Percentiles rank a stretch among this genome's conserved stretches.
Evolutionary conservation across 73 alveolate genomes (phyloP).

Genomic region (Paramecium biaurelia): DNA sequence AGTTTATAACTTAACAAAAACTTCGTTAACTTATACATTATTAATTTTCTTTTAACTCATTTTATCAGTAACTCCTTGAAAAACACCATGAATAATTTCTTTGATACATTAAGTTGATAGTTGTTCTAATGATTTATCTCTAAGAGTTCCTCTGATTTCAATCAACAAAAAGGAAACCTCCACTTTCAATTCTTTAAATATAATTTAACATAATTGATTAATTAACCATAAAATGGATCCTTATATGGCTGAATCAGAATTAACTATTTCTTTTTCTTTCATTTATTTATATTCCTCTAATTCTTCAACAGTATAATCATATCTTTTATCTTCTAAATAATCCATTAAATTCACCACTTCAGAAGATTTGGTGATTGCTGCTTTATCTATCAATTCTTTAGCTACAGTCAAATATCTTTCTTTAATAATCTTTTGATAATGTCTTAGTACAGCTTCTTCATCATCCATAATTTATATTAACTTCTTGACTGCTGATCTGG

Average conservation of each 20-base stretch:
- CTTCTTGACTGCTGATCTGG: constrained; percentile 55
- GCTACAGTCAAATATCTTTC: constrained; percentile 19
- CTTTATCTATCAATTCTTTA: background rate
- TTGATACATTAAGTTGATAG: background rate
- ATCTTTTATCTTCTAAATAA: constrained; percentile 1
- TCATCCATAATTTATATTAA: constrained; percentile 55
- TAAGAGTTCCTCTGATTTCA: background rate
- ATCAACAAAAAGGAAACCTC: background rate
- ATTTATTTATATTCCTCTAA: background rate
- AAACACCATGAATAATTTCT: constrained; percentile 45
- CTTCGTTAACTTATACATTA: background rate
- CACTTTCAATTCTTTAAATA: background rate
- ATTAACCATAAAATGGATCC: constrained; percentile 29
- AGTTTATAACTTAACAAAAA: background rate
- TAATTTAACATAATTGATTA: background rate
- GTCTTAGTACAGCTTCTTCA: constrained; percentile 58
- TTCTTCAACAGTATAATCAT: constrained; percentile 9
- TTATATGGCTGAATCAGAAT: background rate
- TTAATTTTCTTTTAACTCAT: constrained; percentile 60
- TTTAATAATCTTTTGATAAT: background rate
- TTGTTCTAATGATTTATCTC: constrained; percentile 42
- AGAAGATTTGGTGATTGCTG: constrained; percentile 16
- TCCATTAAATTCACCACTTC: constrained; percentile 18
- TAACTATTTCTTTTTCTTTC: constrained; percentile 24
- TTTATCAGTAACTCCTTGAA: constrained; percentile 47